Conservation (phyloP, 1,284 basidiomycete genomes). For the Termitomyces sp. region DNA sequence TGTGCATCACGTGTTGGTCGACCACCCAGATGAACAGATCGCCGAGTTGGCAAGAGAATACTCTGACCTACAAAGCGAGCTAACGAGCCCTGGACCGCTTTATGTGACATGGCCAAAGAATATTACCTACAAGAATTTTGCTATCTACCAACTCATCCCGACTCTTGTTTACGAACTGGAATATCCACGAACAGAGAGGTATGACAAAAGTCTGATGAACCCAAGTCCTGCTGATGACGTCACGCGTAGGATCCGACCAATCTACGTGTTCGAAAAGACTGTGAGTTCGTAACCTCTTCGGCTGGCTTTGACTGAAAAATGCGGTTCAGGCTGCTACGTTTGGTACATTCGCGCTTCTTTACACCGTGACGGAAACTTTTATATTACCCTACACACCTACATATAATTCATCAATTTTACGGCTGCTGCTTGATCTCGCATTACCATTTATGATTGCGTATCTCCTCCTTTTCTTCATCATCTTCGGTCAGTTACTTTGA, state of each 20-base stretch:
- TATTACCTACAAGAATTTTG: conserved; percentile 81
- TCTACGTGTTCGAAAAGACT: conserved; percentile 94
- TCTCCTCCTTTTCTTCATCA: conserved; percentile 78
- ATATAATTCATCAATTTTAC: conserved; percentile 69
- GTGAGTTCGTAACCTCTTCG: conserved; percentile 21
- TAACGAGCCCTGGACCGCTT: conserved; percentile 65
- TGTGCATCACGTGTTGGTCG: conserved; percentile 56
- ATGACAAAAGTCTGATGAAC: conserved; percentile 19
- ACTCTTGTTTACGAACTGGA: conserved; percentile 96
- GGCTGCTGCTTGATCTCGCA: conserved; percentile 80
- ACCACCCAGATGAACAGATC: conserved; percentile 70
- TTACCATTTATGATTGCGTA: conserved; percentile 91
- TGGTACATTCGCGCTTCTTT: conserved; percentile 91
- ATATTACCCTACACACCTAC: conserved; percentile 81
- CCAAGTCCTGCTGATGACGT: not conserved
- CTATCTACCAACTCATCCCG: conserved; percentile 85
- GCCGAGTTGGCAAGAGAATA: conserved; percentile 73
- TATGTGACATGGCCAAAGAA: conserved; percentile 83
- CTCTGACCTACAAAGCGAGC: conserved; percentile 72
- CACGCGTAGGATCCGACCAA: conserved; percentile 68
- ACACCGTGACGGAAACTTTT: conserved; percentile 90
- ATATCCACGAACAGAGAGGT: conserved; percentile 87
- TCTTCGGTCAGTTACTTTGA: conserved; percentile 58
- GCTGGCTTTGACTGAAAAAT: not conserved
- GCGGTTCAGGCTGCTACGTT: conserved; percentile 72